Base-by-base conservation (phyloP, 2,329 filamentous ascomycete species). In the Penicillium nordicum region DNA sequence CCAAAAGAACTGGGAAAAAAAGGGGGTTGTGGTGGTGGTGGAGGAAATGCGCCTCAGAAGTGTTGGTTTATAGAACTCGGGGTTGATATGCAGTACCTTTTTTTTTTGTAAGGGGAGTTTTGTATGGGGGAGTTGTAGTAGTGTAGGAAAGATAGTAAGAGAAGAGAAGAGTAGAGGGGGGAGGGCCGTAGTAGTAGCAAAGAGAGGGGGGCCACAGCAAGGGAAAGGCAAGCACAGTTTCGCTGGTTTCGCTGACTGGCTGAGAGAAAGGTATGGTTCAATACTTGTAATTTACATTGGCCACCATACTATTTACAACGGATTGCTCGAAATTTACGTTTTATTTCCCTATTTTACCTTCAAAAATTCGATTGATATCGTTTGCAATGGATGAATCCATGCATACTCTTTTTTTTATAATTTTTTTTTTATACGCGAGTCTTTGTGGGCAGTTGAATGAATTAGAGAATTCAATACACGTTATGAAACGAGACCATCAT, bases 61-160 rank as follows among this genome's bases (percentile, higher is more conserved):
- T 46, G 57, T 47, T 58, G 59, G 60, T 55, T 53, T 45, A 58
- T 67, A 64, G 69, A 67, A 64, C 69, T 67, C 65, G 67, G 63
- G 63, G 65, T 68, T 68, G 67, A 66, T 70, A 69, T 69, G 67
- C 63, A 70, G 69, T 72, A 74, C 69, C 64, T 66, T 58, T 53
- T 46, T 70, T 71, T 70, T 71, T 74, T 67, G 70, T 72, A 72
- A 70, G 63, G 63, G 63, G 61, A 64, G 61, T 65, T 66, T 68
- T 68, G 69, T 66, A 67, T 55, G 66, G 69, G 59, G 66, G 59
- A 57, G 55, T 58, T 65, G 64, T 32, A 32, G 66, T 67, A 70
- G 70, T 66, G 67, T 66, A 68, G 63, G 66, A 64, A 63, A 63
- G 52, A 55, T 55, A 55, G 52, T 61, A 59, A 67, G 67, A 64